These are phyloP conservation scores for Neohortaea acidophila DNA, from an alignment of 495 filamentous ascomycete species.

Conservation along the genomic window DNA sequence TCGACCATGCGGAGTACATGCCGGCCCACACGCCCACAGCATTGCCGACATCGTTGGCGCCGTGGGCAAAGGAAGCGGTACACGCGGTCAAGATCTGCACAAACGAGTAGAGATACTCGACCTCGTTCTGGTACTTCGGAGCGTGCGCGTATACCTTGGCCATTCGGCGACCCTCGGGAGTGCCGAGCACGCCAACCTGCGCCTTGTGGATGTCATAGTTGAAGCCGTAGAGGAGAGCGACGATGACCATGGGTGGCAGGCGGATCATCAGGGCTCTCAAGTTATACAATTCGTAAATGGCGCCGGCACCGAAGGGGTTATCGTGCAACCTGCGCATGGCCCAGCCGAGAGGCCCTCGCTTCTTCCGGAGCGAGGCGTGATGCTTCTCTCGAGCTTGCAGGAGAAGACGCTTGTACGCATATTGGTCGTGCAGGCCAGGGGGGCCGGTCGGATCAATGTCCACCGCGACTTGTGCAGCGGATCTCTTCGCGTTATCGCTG, in stretches of 20 bases:
- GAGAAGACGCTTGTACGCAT: conserved; percentile 43
- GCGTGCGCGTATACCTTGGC: neutral
- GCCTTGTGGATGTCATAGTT: no score
- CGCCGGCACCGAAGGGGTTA: conserved; percentile 33
- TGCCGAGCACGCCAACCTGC: no score
- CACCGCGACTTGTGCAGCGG: no score
- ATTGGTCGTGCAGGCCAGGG: no score
- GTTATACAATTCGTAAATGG: neutral
- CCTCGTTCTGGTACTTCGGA: conserved; percentile 20
- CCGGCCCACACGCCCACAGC: conserved; percentile 18
- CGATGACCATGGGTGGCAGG: neutral
- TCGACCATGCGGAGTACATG: conserved; percentile 18
- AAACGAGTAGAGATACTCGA: conserved; percentile 22
- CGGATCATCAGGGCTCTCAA: neutral
- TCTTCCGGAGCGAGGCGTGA: conserved; percentile 39
- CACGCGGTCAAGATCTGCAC: conserved; percentile 41
- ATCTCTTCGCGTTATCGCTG: conserved; percentile 22
- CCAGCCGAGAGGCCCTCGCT: conserved; percentile 50
- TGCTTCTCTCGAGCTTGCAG: conserved; percentile 35
- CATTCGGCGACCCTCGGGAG: neutral
- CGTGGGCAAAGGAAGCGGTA: conserved; percentile 30
- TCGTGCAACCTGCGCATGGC: conserved; percentile 55
- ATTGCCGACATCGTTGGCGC: conserved; percentile 21
- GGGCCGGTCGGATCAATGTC: no score
- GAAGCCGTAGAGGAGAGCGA: neutral